Percentiles rank a stretch among this genome's conserved stretches.
Evolutionary conservation across 257 asterid species (phyloP).

Genomic region (Jacaranda mimosifolia): DNA sequence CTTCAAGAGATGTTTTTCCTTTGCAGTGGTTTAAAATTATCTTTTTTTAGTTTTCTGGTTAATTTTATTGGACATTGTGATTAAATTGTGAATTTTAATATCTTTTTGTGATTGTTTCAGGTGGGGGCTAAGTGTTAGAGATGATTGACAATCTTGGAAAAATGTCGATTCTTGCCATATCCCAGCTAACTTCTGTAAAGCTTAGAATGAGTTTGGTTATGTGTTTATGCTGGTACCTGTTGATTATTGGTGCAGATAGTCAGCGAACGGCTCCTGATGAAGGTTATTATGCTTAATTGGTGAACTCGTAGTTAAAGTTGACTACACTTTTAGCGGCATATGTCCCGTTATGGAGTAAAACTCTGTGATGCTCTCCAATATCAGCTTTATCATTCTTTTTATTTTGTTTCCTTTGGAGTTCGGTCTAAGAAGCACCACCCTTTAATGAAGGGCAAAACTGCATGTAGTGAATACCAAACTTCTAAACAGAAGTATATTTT

Average conservation of each 20-base stretch:
- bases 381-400: not conserved
- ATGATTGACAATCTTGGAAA: constrained; percentile 36
- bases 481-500: constrained; percentile 1
- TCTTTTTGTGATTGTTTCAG: constrained; percentile 38
- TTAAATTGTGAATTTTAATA: constrained; percentile 29
- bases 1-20: constrained; percentile 4
- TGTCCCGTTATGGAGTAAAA: constrained; percentile 19
- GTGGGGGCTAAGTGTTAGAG: constrained; percentile 43
- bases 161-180: constrained; percentile 47
- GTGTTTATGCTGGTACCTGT: constrained; percentile 64
- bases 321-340: not conserved
- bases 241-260: constrained; percentile 59
- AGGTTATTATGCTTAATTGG: constrained; percentile 52
- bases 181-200: constrained; percentile 36
- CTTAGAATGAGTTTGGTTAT: constrained; percentile 50
- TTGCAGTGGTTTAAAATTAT: not conserved
- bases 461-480: not conserved
- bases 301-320: not conserved
- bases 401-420: not conserved
- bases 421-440: not conserved
- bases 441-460: not conserved
- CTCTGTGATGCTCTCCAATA: not conserved
- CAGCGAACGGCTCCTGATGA: constrained; percentile 77
- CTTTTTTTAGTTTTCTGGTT: constrained; percentile 12
- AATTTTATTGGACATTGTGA: constrained; percentile 8